Evolutionary conservation across 2,329 filamentous ascomycete species (phyloP).

Genomic region (Ploettnerulaceae sp.): DNA sequence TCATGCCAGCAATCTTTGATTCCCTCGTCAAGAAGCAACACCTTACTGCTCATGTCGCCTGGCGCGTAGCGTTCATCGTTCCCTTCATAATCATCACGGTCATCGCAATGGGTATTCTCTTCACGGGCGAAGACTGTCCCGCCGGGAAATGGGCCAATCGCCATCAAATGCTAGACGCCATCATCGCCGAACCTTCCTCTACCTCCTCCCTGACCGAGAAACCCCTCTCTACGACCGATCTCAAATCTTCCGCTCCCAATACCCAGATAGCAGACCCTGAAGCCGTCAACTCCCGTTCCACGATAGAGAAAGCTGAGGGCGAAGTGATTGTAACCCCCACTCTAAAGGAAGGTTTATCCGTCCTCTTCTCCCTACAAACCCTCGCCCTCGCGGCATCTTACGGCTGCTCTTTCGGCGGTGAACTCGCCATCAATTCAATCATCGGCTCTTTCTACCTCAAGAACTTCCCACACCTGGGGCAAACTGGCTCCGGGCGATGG

Average conservation of each 20-base stretch:
- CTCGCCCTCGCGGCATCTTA: slow-evolving; percentile 51
- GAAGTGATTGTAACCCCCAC: slow-evolving; percentile 54
- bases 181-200: slow-evolving; percentile 12
- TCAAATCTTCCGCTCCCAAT: slow-evolving; percentile 39
- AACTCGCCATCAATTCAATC: slow-evolving; percentile 59
- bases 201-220: slow-evolving; percentile 36
- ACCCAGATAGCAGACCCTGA: slow-evolving; percentile 36
- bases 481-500: slow-evolving; percentile 55
- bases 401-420: slow-evolving; percentile 56
- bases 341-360: slow-evolving; percentile 40
- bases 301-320: slow-evolving; percentile 48
- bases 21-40: slow-evolving; percentile 58
- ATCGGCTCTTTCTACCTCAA: slow-evolving; percentile 55
- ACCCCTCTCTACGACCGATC: slow-evolving; percentile 44
- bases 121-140: slow-evolving; percentile 76
- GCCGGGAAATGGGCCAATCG: slow-evolving; percentile 77
- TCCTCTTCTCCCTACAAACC: slow-evolving; percentile 49
- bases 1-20: slow-evolving; percentile 88
- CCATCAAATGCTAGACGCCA: slow-evolving; percentile 34
- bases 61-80: slow-evolving; percentile 80
- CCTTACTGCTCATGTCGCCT: slow-evolving; percentile 63
- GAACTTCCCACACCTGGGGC: slow-evolving; percentile 54
- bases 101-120: slow-evolving; percentile 63
- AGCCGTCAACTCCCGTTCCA: slow-evolving; percentile 41
- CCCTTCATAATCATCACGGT: slow-evolving; percentile 71